Conservation (phyloP, 2,329 filamentous ascomycete species). For the Xylogone sp. region DNA sequence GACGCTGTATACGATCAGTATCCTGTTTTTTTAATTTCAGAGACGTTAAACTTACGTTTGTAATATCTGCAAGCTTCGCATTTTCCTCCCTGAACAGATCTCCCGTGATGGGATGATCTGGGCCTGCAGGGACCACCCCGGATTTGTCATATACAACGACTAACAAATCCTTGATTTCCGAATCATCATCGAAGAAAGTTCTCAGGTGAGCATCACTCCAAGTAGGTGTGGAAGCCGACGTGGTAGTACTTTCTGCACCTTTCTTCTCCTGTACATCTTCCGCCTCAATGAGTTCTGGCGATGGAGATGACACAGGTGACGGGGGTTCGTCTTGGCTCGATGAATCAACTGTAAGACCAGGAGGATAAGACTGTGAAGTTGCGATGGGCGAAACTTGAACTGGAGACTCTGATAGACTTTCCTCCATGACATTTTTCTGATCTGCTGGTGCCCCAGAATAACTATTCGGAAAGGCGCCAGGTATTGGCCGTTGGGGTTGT, state of each 20-base stretch:
- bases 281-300: constrained; percentile 54
- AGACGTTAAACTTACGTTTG: constrained; percentile 52
- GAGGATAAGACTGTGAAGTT: constrained; percentile 47
- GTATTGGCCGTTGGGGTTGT: constrained; percentile 23
- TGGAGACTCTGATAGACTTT: constrained; percentile 64
- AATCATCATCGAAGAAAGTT: constrained; percentile 86
- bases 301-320: constrained; percentile 60
- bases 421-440: constrained; percentile 29
- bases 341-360: constrained; percentile 65
- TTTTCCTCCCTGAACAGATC: constrained; percentile 84
- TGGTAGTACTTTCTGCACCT: constrained; percentile 45
- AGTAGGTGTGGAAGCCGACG: constrained; percentile 54
- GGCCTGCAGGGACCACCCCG: constrained; percentile 71
- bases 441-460: constrained; percentile 20
- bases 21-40: background rate
- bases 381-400: constrained; percentile 59
- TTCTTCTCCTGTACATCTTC: constrained; percentile 33
- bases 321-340: constrained; percentile 66
- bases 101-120: constrained; percentile 81
- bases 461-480: constrained; percentile 30
- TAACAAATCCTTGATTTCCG: constrained; percentile 84
- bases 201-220: constrained; percentile 88
- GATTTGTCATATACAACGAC: constrained; percentile 91
- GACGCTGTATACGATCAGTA: constrained; percentile 47
- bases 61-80: constrained; percentile 81